A percentile compares a stretch with the other conserved stretches of the same genome.
Evolutionary conservation across 1,284 basidiomycete genomes (phyloP).

Genomic region (Termitomyces sp.): DNA sequence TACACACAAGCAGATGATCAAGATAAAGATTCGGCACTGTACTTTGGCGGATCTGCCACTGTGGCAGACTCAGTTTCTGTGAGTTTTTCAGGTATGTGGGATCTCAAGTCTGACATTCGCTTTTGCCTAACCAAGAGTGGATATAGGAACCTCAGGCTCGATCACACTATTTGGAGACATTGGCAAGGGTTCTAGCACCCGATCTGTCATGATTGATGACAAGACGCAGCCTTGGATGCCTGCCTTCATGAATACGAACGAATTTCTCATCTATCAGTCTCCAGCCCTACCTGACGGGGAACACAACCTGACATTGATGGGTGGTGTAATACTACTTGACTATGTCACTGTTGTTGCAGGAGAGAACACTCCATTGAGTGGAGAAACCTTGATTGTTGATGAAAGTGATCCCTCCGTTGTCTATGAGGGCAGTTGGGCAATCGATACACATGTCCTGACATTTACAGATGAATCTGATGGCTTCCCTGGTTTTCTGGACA

Average conservation of each 20-base stretch:
- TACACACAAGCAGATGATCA: no score
- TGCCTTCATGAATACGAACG: no score
- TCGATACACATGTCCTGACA: neutral
- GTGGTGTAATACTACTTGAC: no score
- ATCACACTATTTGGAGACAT: neutral
- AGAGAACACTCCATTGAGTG: neutral
- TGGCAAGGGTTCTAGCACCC: no score
- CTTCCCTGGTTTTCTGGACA: no score
- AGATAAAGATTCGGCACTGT: neutral
- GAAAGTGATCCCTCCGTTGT: neutral
- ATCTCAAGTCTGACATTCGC: neutral
- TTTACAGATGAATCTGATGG: no score
- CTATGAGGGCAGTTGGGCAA: neutral
- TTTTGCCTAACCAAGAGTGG: neutral
- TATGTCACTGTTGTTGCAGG: neutral
- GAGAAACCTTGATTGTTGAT: neutral
- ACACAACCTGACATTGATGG: neutral
- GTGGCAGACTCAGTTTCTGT: neutral
- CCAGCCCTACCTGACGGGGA: neutral
- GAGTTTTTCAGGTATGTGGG: neutral
- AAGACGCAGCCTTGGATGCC: no score
- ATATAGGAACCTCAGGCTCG: neutral
- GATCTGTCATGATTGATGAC: neutral
- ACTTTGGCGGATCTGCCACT: neutral
- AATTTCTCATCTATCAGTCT: neutral